Evolutionary conservation across 78 protist genomes (phyloP), one percentile per base, ranked within the genome.

Genomic region (Corallochytrium limacisporum): DNA sequence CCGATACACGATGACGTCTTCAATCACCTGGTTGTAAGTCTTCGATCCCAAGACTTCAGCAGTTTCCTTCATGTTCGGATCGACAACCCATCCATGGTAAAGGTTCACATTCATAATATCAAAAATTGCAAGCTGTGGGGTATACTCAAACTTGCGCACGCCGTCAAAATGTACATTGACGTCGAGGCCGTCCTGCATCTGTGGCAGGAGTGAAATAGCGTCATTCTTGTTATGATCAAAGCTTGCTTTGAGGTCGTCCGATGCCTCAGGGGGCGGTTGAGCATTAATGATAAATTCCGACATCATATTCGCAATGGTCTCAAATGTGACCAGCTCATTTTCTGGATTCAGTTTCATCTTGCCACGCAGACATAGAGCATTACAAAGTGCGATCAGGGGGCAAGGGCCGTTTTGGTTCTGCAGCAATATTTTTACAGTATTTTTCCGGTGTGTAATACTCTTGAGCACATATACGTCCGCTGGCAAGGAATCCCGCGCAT

Each of bases 321-420:
- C 63, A 13, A 28, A 7, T 28, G 38, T 28, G 33, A 57, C 63
- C 32, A 57, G 44, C 13, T 10, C 63, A 0, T 20, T 20, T 15
- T 57, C 63, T n/a, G 63, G 48, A 20, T 28, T 28, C 13, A 57
- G 20, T 57, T 10, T 28, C 63, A 57, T 15, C 26, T 28, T 20
- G 18, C 63, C 63, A 0, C 63, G 63, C 20, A 57, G 63, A 53
- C 22, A 28, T 12, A 0, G 20, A 53, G 10, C 15, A n/a, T 0
- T 57, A 57, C 63, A 57, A n/a, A 57, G 32, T 7, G 63, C 63
- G 24, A 57, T 0, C 42, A 57, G 63, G n/a, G 63, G 63, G 32
- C 63, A 57, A 24, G 63, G 63, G 33, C 63, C 63, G 63, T 57
- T 57, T 39, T 57, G 18, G 63, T 24, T 57, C 63, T 57, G 63